Percentiles rank a stretch among this genome's conserved stretches.
These are phyloP conservation scores for Tolypocladium tundrense DNA, from an alignment of 2,329 filamentous ascomycete genomes.

Conservation along the genomic window DNA sequence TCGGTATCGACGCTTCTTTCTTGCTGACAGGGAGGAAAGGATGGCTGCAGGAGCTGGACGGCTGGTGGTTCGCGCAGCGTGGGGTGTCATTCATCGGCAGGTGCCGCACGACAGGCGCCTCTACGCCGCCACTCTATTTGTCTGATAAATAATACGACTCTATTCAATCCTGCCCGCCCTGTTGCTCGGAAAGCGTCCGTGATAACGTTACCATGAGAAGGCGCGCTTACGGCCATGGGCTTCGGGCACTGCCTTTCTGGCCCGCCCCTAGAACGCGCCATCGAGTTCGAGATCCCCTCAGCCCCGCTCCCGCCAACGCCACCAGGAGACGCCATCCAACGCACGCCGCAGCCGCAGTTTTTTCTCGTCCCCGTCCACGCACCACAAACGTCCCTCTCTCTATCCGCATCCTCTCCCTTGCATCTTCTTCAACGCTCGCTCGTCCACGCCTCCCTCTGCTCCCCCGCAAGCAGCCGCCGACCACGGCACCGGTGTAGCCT, in stretches of 20 bases:
- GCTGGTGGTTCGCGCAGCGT: too few species aligned
- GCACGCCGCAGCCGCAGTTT: background rate
- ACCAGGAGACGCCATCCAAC: background rate
- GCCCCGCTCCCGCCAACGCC: background rate
- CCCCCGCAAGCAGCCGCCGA: too few species aligned
- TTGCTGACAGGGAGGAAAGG: background rate
- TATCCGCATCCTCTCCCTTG: background rate
- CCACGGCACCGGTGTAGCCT: background rate
- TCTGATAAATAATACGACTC: background rate
- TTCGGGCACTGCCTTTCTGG: background rate
- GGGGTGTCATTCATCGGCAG: too few species aligned
- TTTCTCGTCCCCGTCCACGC: background rate
- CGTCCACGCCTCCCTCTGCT: too few species aligned
- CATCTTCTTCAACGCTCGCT: too few species aligned
- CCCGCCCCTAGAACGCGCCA: background rate
- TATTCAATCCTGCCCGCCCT: background rate
- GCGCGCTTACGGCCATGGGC: background rate
- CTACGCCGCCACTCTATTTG: background rate
- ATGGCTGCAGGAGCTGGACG: background rate
- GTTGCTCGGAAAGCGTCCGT: too few species aligned
- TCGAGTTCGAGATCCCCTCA: background rate
- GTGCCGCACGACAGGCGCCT: background rate
- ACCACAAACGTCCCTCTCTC: background rate
- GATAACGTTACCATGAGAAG: background rate
- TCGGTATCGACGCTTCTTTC: background rate